Conservation (phyloP, 495 filamentous ascomycete species). For the Neurospora discreta region DNA sequence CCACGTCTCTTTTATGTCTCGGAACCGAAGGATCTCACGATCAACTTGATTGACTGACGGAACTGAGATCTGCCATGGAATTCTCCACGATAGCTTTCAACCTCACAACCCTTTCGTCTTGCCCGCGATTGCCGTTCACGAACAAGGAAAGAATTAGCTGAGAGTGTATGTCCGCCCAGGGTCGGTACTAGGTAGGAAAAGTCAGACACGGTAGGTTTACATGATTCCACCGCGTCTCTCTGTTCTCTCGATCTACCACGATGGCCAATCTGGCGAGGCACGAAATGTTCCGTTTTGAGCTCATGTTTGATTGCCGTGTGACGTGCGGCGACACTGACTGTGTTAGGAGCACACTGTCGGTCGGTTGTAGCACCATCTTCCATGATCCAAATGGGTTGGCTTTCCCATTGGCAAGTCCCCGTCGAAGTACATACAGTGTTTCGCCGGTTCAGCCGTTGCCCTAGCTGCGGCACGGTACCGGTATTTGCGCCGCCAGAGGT, state of each 20-base stretch:
- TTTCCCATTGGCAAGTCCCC: not conserved
- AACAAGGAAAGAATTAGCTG: not conserved
- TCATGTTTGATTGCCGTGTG: not conserved
- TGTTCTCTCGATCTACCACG: not conserved
- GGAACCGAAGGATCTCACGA: not conserved
- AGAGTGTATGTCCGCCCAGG: not conserved
- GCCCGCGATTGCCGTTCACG: not conserved
- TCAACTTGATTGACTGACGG: not conserved
- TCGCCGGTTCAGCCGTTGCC: not conserved
- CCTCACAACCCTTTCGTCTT: not conserved
- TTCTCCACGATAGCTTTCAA: not conserved
- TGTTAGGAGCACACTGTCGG: not conserved
- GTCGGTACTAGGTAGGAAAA: not conserved
- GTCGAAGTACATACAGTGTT: not conserved
- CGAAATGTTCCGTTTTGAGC: not conserved
- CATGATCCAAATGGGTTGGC: not conserved
- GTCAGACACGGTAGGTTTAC: not conserved
- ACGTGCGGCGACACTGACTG: not conserved
- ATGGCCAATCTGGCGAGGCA: not conserved
- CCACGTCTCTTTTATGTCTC: not conserved
- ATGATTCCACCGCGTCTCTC: too few relatives aligned
- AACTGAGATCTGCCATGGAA: not conserved
- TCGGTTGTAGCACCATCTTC: not conserved
- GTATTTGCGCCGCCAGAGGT: not conserved
- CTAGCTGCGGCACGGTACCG: not conserved